Conservation (phyloP, 1,284 basidiomycete species). For the Trichosporon inkin region DNA sequence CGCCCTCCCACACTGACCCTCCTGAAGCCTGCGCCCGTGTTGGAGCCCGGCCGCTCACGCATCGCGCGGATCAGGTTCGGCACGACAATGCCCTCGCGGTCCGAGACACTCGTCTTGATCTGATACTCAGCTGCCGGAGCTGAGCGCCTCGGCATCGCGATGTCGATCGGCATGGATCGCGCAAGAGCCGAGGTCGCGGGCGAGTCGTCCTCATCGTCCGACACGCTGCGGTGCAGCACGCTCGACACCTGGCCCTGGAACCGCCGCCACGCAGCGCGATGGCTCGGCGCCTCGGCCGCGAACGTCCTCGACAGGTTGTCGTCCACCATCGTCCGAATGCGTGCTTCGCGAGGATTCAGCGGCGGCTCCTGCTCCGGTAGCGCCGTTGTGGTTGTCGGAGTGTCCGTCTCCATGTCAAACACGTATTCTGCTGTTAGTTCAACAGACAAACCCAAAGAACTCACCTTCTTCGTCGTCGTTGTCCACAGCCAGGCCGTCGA, state of each 20-base stretch:
- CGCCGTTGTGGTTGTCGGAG: conserved; percentile 14
- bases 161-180: conserved; percentile 43
- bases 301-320: conserved; percentile 45
- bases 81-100: conserved; percentile 40
- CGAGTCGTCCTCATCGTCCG: conserved; percentile 21
- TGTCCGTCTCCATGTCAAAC: conserved; percentile 48
- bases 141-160: conserved; percentile 21
- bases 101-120: conserved; percentile 45
- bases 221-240: conserved; percentile 24
- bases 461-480: conserved; percentile 30
- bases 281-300: conserved; percentile 47
- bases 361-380: conserved; percentile 7
- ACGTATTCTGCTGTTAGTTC: conserved; percentile 37
- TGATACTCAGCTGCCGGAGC: conserved; percentile 23
- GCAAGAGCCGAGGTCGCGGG: conserved; percentile 27
- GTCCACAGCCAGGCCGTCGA: conserved; percentile 10
- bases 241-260: conserved; percentile 25
- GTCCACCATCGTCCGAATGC: conserved; percentile 38
- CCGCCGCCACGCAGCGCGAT: conserved; percentile 46
- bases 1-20: conserved; percentile 10
- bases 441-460: background rate
- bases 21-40: background rate
- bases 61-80: conserved; percentile 43
- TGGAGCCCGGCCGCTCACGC: conserved; percentile 26
- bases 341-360: conserved; percentile 4